A percentile compares a stretch with the other conserved stretches of the same genome.
phyloP scores from a whole-genome alignment of 345 rosid genomes.

The Boechera divaricarpa region DNA sequence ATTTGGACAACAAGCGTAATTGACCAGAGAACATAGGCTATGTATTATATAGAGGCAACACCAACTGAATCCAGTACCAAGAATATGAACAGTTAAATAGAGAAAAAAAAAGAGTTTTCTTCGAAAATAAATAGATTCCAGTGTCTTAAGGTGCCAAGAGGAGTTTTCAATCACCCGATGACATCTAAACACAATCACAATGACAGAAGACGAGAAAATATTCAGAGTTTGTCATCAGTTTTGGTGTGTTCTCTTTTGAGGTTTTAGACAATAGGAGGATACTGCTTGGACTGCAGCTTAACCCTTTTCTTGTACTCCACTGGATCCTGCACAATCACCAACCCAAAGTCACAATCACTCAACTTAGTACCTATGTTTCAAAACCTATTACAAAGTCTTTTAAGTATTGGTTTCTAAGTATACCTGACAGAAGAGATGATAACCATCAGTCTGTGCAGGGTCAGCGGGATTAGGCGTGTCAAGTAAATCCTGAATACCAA shows the following conservation, averaged over 20 bases:
- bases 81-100: slow-evolving; percentile 40
- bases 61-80: slow-evolving; percentile 41
- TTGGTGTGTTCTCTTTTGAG: slow-evolving; percentile 31
- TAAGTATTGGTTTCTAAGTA: background rate
- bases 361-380: slow-evolving; percentile 13
- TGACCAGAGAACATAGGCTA: slow-evolving; percentile 2
- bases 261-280: slow-evolving; percentile 66
- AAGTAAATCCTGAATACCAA: slow-evolving; percentile 87
- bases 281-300: slow-evolving; percentile 86
- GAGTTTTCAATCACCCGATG: slow-evolving; percentile 35
- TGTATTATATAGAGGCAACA: slow-evolving; percentile 32
- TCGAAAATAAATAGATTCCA: slow-evolving; percentile 34
- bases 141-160: slow-evolving; percentile 37
- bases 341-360: slow-evolving; percentile 1
- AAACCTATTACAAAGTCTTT: background rate
- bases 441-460: slow-evolving; percentile 93
- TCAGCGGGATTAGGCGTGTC: slow-evolving; percentile 88
- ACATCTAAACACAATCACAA: slow-evolving; percentile 40
- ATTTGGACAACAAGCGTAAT: background rate
- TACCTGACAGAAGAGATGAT: slow-evolving; percentile 91
- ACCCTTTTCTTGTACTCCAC: slow-evolving; percentile 88
- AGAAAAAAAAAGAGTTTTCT: slow-evolving; percentile 1
- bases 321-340: slow-evolving; percentile 62
- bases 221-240: slow-evolving; percentile 42
- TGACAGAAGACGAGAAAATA: slow-evolving; percentile 29